Base-by-base conservation (phyloP, 2,329 filamentous ascomycete genomes). In the Coniochaeta pulveracea region DNA sequence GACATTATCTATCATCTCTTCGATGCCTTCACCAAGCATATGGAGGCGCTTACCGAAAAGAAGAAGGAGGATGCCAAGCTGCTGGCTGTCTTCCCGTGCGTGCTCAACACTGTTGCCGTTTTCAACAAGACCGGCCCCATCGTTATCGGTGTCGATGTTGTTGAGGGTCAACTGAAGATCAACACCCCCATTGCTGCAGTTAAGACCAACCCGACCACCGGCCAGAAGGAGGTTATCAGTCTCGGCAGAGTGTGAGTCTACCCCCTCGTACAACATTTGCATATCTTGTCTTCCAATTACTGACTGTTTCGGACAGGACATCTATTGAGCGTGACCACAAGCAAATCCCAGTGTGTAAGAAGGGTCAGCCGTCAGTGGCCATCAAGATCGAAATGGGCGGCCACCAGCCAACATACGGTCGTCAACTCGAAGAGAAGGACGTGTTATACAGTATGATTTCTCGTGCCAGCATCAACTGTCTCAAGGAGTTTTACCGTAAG, bases 1-100 rank as follows among this genome's bases (percentile, higher is more conserved):
- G 89, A 98, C 58, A 98, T 98, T 48, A 98, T 98, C 52, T 98
- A 98, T 60, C 91, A 98, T 58, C 67, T 98, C 37, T 98, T 98
- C 56, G 93, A 98, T 58, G 71, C 83, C 43, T 98, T 98, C 62
- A 96, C 84, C 26, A 85, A 84, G 57, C 89, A 98, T 60, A 94
- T 95, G 83, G 78, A 79, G 19, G 69, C 83, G 47, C 72, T 94
- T 45, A 69, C 80, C 19, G 86, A 89, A 61, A 80, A 88, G 68
- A 88, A 86, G 66, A 95, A 95, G 69, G 89, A 96, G 51, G 88
- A 96, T 50, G 84, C 79, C 50, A 96, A 96, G 67, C 76, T 95
- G 64, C 63, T 91, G 48, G 93, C 91, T 26, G 89, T 98, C 47
- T 98, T 96, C 74, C 93, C 91, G 22, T 96, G 91, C 52, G 83